A percentile compares a stretch with the other conserved stretches of the same genome.
Evolutionary conservation across 176 grass and related monocot species (phyloP).

Genomic region (Dactylis glomerata): DNA sequence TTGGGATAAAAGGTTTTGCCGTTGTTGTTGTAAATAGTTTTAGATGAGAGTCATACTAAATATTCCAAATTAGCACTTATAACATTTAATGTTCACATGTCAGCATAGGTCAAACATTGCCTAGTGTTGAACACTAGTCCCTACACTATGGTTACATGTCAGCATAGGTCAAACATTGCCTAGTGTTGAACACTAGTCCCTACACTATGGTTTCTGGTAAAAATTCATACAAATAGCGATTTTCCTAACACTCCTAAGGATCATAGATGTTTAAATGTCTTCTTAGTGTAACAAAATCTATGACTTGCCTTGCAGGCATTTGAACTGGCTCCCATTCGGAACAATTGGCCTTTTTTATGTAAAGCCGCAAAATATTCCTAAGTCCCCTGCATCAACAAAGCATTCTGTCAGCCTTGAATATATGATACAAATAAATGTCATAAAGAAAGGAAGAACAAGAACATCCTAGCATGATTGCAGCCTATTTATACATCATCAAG

Average conservation of each 20-base stretch:
- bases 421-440: not conserved
- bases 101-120: not conserved
- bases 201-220: not conserved
- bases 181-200: not conserved
- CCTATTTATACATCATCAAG: not conserved
- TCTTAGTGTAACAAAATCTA: slow-evolving; percentile 18
- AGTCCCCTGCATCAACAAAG: slow-evolving; percentile 71
- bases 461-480: not conserved
- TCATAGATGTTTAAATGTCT: slow-evolving; percentile 14
- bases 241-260: not conserved
- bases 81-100: not conserved
- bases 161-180: not conserved
- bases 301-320: slow-evolving; percentile 77
- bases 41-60: not conserved
- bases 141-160: not conserved
- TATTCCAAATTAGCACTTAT: not conserved
- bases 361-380: slow-evolving; percentile 76
- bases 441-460: not conserved
- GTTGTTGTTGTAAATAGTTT: not conserved
- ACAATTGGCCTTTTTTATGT: slow-evolving; percentile 78
- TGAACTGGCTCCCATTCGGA: slow-evolving; percentile 85
- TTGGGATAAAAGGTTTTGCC: no score
- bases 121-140: not conserved
- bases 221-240: not conserved
- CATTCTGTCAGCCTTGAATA: slow-evolving; percentile 14